These are phyloP conservation scores for Syncephalis fuscata DNA, from an alignment of 371 early-diverging fungal genomes.

Conservation along the genomic window DNA sequence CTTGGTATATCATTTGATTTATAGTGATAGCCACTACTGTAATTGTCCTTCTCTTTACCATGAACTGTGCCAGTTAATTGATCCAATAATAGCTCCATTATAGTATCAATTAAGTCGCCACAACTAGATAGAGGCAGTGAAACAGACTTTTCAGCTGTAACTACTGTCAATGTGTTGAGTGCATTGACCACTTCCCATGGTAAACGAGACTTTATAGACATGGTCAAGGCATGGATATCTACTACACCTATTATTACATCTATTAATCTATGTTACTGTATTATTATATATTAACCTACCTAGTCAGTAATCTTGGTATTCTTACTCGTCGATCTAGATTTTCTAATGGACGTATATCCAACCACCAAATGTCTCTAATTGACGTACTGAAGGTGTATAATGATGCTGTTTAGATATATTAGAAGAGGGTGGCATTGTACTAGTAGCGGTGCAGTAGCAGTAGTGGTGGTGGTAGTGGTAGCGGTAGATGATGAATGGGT, in stretches of 20 bases:
- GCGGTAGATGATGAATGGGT: no score
- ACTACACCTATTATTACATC: slow-evolving; percentile 22
- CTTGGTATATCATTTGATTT: no score
- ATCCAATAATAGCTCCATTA: neutral
- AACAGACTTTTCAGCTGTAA: slow-evolving; percentile 15
- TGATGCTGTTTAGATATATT: neutral
- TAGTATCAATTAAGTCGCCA: neutral
- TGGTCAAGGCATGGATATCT: slow-evolving; percentile 54
- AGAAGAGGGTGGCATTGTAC: slow-evolving; percentile 9
- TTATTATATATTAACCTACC: neutral
- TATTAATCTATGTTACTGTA: no score
- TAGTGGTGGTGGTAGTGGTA: no score
- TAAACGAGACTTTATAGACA: slow-evolving; percentile 60
- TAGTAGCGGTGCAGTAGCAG: slow-evolving; percentile 24
- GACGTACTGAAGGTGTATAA: neutral
- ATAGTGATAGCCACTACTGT: no score
- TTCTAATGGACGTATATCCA: neutral
- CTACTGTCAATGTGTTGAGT: slow-evolving; percentile 42
- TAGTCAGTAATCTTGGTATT: neutral
- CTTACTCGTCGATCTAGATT: neutral
- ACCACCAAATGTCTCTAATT: neutral
- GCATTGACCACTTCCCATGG: slow-evolving; percentile 54
- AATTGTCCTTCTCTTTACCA: no score
- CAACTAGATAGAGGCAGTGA: neutral
- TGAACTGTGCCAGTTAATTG: neutral